A percentile compares a stretch with the other conserved stretches of the same genome.
Conservation (phyloP, 768 basidiomycete genomes). For the Tephrocybe rancida region DNA sequence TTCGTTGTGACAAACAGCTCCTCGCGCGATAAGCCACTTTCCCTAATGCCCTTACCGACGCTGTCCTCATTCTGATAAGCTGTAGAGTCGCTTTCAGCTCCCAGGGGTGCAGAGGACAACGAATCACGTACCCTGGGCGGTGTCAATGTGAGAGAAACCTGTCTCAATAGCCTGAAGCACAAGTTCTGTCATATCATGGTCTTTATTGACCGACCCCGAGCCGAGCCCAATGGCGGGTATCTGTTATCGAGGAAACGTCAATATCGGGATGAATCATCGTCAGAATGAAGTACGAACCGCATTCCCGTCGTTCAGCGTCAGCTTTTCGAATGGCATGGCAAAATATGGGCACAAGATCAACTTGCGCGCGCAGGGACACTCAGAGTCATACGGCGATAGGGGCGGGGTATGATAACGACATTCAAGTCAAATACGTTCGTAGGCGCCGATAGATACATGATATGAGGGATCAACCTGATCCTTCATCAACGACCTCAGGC, state of each 20-base stretch:
- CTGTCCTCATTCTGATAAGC: conserved; percentile 40
- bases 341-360: too few species aligned
- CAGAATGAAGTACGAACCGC: conserved; percentile 2
- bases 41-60: conserved; percentile 42
- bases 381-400: too few species aligned
- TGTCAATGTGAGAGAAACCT: conserved; percentile 22
- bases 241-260: background rate
- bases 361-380: too few species aligned
- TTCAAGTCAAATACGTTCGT: too few species aligned
- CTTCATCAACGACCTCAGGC: too few species aligned
- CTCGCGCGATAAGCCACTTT: conserved; percentile 47
- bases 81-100: too few species aligned
- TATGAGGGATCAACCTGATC: too few species aligned
- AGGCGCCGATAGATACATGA: too few species aligned
- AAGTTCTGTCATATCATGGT: conserved; percentile 8
- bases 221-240: conserved; percentile 18
- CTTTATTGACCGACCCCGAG: conserved; percentile 10
- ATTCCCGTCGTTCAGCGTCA: conserved; percentile 17
- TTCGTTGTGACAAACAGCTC: conserved; percentile 60
- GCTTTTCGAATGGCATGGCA: too few species aligned
- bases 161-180: conserved; percentile 17
- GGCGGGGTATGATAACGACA: too few species aligned
- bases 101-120: too few species aligned
- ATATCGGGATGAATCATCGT: too few species aligned
- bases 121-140: conserved; percentile 24